phyloP scores from a whole-genome alignment of 2,329 filamentous ascomycete genomes.

The Ophiostoma sp. region DNA sequence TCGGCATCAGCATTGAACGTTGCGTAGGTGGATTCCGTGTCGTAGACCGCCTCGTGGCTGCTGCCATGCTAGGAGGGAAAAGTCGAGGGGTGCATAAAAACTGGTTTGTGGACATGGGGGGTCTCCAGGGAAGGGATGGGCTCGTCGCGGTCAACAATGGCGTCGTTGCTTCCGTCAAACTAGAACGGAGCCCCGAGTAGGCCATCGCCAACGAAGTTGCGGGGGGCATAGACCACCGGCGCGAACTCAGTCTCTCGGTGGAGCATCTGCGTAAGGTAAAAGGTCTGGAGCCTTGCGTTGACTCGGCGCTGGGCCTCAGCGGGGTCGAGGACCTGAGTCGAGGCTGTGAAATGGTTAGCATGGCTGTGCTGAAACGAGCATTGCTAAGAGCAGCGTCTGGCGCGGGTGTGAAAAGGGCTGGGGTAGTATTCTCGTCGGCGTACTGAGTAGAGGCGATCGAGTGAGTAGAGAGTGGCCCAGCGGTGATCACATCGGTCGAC shows the following conservation, averaged over 20 bases:
- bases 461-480: no score
- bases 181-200: not conserved
- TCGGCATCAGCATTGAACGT: no score
- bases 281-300: not conserved
- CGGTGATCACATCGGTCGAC: no score
- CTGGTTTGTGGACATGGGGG: not conserved
- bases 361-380: not conserved
- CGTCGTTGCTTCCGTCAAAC: not conserved
- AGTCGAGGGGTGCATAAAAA: no score
- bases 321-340: not conserved
- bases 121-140: not conserved
- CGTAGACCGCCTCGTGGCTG: no score
- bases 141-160: not conserved
- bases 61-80: no score
- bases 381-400: no score
- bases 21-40: no score
- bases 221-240: not conserved
- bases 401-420: no score
- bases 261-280: not conserved
- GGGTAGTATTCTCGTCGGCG: no score
- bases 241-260: not conserved
- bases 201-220: not conserved
- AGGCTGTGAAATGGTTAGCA: not conserved
- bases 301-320: not conserved
- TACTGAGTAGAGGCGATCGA: no score